phyloP scores from a whole-genome alignment of 2,329 filamentous ascomycete species.

The Fusarium tuaranense region DNA sequence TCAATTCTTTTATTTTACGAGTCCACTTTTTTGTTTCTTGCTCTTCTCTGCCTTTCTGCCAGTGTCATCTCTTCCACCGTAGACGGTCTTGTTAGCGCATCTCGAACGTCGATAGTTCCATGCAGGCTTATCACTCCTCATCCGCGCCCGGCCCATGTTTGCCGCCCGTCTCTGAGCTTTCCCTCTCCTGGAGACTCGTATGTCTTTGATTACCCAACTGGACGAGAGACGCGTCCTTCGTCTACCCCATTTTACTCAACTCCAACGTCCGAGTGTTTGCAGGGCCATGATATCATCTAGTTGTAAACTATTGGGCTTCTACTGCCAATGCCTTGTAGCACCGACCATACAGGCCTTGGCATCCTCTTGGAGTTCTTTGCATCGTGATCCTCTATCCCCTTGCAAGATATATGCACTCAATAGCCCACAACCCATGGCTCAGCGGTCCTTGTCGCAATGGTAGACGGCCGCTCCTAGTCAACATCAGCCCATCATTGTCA shows the following conservation, averaged over 20 bases:
- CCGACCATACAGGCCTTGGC: not conserved
- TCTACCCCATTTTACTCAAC: not conserved
- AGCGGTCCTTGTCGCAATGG: not conserved
- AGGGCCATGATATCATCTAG: not conserved
- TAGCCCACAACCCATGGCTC: not conserved
- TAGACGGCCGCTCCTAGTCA: not conserved
- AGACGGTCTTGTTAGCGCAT: slow-evolving; percentile 23
- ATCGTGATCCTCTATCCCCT: not conserved
- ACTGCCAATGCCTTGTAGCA: not conserved
- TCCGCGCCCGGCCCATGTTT: not conserved
- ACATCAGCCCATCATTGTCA: not conserved
- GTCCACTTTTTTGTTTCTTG: slow-evolving; percentile 14
- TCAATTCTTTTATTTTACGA: not conserved
- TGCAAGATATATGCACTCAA: not conserved
- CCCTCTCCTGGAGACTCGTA: not conserved
- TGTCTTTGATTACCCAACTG: not conserved
- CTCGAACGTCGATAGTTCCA: slow-evolving; percentile 24
- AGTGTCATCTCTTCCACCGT: slow-evolving; percentile 17
- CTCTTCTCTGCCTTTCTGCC: not conserved
- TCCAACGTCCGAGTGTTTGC: not conserved
- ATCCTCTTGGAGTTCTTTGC: not conserved
- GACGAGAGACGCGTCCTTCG: not conserved
- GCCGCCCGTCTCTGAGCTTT: not conserved
- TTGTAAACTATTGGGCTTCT: not conserved
- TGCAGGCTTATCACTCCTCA: slow-evolving; percentile 26